Conservation (phyloP, 176 grass and related monocot genomes). For the Hordeum marinum region DNA sequence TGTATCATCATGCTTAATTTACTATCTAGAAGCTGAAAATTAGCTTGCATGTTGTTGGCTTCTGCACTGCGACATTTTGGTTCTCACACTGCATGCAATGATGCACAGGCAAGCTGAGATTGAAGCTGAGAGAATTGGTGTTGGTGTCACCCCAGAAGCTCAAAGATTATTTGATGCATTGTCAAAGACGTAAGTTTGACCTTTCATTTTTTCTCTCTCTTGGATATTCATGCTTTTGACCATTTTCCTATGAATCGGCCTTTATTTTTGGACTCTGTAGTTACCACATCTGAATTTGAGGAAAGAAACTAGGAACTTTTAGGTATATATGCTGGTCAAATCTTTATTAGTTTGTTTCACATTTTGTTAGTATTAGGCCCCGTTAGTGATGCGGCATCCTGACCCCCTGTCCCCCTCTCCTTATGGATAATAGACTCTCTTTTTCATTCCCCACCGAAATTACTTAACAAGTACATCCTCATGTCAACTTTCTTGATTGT, state of each 20-base stretch:
- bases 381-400: not conserved
- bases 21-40: conserved; percentile 1
- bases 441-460: not conserved
- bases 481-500: conserved; percentile 3
- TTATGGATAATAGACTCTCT: not conserved
- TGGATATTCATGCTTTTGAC: not conserved
- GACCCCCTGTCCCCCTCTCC: not conserved
- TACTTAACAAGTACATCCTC: not conserved
- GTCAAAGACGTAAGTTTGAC: conserved; percentile 74
- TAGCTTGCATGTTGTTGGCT: conserved; percentile 5
- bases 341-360: not conserved
- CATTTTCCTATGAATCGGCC: not conserved
- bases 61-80: not conserved
- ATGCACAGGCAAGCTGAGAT: conserved; percentile 78
- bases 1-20: not conserved
- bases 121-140: conserved; percentile 86
- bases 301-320: not conserved
- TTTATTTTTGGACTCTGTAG: not conserved
- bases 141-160: conserved; percentile 87
- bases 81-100: conserved; percentile 13
- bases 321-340: not conserved
- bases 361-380: not conserved
- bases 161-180: conserved; percentile 95
- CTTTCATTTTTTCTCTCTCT: conserved; percentile 23
- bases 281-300: not conserved